Evolutionary conservation across 495 filamentous ascomycete genomes (phyloP), one percentile per base, ranked within the genome.

Genomic region (Paragyromitra xinjiangensis): DNA sequence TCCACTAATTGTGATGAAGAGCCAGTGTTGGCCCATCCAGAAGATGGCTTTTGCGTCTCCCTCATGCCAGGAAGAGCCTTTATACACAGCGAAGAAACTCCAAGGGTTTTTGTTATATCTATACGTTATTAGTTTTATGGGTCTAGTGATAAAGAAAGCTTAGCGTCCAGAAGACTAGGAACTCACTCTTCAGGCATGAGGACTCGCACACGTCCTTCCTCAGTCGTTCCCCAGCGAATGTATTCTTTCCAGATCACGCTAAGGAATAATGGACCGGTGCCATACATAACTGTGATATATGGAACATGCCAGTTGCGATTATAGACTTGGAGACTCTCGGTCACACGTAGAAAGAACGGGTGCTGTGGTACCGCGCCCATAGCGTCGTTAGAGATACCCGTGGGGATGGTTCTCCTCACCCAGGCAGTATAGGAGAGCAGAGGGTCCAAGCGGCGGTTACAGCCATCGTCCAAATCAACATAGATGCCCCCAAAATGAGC

Each of bases 201-300:
- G 53, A 84, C 71, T 67, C 83, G 71, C 19, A 83, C 78, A 42
- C 81, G 67, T 12, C 51, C 73, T 64, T 82, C 81, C 16, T 83
- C 81, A 12, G 70, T 65, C 58, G 74, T 77, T 24, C 75, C 81
- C 70, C 67, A 76, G 45, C 75, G 73, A 34, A 90, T 90, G 76
- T 93, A 94, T 80, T 93, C 86, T 82, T 92, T 91, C 94, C 93
- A 97, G 67, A 97, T 88, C 40, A 94, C 90, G 51, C 90, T 93
- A 70, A 94, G 85, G 84, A 95, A 97, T 71, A 95, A 86, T 24
- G 94, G 94, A 11, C 94, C 94, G 9, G 93, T 95, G 19, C 89
- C 89, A 78, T 92, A 94, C 91, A 94, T 97, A 76, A 97, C 91
- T 22, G 92, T 95, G 73, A 95, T 91, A 83, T 95, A 97, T 0